Evolutionary conservation across 1,284 basidiomycete species (phyloP), one percentile per base, ranked within the genome.

Genomic region (Ustilago curta): DNA sequence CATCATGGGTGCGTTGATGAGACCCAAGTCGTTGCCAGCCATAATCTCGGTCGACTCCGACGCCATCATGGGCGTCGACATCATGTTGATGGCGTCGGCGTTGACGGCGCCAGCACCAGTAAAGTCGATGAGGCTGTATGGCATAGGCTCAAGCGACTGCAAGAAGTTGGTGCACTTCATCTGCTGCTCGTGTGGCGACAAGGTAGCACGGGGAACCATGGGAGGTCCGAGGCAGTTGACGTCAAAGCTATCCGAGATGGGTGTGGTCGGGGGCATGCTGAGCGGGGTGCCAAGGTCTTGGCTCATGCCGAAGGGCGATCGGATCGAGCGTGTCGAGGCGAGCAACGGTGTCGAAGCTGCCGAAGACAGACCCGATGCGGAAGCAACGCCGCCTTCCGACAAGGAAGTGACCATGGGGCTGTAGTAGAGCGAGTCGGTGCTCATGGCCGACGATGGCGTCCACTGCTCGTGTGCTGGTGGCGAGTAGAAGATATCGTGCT

Each of bases 401-500:
- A 75, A 55, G 18, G 67, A 70, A 23, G 68, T 59, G 31, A 75
- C 72, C 67, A 70, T 70, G 31, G 72, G 67, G 50, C 63, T 67
- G 64, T 60, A 70, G 64, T 67, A 75, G 39, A 70, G 42, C 57
- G 67, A 70, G 35, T 75, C 72, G 70, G 64, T 73, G 60, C 72
- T 70, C 63, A 74, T 69, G 14, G 71, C 58, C 37, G 72, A 67
- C 12, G 56, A 62, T 8, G 72, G 72, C 18, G 72, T 75, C 71
- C 72, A 75, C 55, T 64, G 63, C 57, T 67, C 63, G 27, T 75
- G 63, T 21, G 44, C 25, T 58, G 72, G 53, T 54, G 72, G 72
- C 64, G 72, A 75, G 60, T 75, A 70, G 64, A 75, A 75, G 54
- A 70, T 60, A 35, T 75, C 68, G 60, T 75, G 63, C 57, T 75